These are phyloP conservation scores for Butyriboletus loyo DNA, from an alignment of 768 basidiomycete genomes.

Conservation along the genomic window DNA sequence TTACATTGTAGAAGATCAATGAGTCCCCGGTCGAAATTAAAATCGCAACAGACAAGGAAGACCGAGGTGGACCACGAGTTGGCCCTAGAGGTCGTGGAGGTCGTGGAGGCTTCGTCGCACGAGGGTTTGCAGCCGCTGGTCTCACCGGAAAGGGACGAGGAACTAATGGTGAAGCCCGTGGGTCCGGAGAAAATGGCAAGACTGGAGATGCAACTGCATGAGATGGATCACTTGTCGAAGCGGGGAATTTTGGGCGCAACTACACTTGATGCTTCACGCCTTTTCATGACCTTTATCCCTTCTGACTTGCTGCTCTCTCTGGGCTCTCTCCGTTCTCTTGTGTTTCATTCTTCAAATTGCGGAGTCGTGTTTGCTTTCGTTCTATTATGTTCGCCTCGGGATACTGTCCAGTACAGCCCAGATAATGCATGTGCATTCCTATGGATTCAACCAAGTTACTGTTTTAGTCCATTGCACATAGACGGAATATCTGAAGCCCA, in stretches of 20 bases:
- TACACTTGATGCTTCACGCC: conserved; percentile 15
- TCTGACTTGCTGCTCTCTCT: conserved; percentile 7
- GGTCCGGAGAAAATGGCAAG: conserved; percentile 27
- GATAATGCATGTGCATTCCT: conserved; percentile 20
- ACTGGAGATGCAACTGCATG: conserved; percentile 24
- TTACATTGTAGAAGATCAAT: conserved; percentile 57
- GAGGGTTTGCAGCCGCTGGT: conserved; percentile 69
- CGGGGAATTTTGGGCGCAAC: conserved; percentile 17
- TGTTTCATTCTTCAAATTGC: conserved; percentile 15
- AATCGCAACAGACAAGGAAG: conserved; percentile 61
- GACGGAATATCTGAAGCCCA: background rate
- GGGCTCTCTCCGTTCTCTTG: conserved; percentile 9
- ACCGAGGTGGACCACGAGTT: conserved; percentile 40
- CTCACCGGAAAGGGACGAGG: conserved; percentile 41
- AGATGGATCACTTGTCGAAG: conserved; percentile 16
- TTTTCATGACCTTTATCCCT: conserved; percentile 16
- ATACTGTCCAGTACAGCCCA: conserved; percentile 11
- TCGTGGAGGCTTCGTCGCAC: conserved; percentile 50
- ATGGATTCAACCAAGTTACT: conserved; percentile 7
- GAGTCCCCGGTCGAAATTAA: conserved; percentile 65
- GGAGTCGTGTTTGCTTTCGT: conserved; percentile 24
- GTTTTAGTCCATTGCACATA: background rate
- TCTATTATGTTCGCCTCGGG: conserved; percentile 20
- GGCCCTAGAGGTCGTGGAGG: conserved; percentile 55
- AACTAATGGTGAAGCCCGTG: conserved; percentile 29